Percentiles rank a stretch among this genome's conserved stretches.
Evolutionary conservation across 768 basidiomycete genomes (phyloP).

Genomic region (Pleurotus djamor): DNA sequence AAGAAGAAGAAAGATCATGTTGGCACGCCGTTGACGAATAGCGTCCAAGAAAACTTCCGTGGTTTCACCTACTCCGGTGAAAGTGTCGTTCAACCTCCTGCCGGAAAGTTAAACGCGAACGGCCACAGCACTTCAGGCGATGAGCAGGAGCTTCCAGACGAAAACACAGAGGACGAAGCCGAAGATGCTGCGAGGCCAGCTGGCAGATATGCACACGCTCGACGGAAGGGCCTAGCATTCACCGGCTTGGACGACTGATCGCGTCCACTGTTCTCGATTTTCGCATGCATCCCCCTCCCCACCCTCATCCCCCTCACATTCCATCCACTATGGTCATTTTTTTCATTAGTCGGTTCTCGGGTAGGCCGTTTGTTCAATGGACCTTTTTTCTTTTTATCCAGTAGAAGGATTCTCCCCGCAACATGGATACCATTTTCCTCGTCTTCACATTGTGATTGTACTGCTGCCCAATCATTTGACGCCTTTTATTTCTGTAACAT

Average conservation of each 20-base stretch:
- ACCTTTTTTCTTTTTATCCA: not conserved
- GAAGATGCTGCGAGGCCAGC: conserved; percentile 62
- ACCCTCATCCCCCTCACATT: too few species aligned
- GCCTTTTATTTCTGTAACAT: not conserved
- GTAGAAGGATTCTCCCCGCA: not conserved
- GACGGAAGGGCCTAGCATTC: conserved; percentile 45
- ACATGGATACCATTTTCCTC: not conserved
- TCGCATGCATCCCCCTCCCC: too few species aligned
- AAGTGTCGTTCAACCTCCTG: conserved; percentile 55
- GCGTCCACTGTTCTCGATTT: too few species aligned
- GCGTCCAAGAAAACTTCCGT: conserved; percentile 94
- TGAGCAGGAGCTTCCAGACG: conserved; percentile 45
- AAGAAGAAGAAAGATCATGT: conserved; percentile 41
- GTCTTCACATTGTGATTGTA: not conserved
- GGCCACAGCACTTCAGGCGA: conserved; percentile 24
- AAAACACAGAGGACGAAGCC: conserved; percentile 75
- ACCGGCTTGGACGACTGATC: conserved; percentile 35
- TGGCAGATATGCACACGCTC: conserved; percentile 66
- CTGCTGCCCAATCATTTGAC: not conserved
- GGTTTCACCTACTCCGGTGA: conserved; percentile 90
- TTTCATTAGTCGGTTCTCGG: not conserved
- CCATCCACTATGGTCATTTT: not conserved
- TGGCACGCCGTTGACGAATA: conserved; percentile 80
- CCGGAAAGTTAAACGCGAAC: conserved; percentile 32
- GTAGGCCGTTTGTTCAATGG: not conserved